Evolutionary conservation across 179 eudicot species (phyloP).

Genomic region (Drosera spatulata): DNA sequence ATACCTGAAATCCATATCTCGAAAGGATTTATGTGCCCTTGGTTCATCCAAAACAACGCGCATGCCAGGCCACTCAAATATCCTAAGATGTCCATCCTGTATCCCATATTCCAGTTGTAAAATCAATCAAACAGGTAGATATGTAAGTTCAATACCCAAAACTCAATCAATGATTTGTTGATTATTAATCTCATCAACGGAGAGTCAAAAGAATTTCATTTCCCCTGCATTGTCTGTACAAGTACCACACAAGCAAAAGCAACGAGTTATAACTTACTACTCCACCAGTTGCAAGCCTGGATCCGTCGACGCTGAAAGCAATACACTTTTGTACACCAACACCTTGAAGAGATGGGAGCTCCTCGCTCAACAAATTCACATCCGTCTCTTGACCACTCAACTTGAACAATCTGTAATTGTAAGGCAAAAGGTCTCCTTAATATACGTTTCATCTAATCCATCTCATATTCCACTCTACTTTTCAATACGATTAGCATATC

Average conservation of each 20-base stretch:
- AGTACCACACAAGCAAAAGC: neutral
- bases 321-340: slow-evolving; percentile 69
- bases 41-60: slow-evolving; percentile 65
- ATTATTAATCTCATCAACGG: too few species aligned
- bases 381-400: slow-evolving; percentile 34
- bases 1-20: slow-evolving; percentile 97
- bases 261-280: slow-evolving; percentile 33
- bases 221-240: neutral
- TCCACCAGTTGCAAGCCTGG: slow-evolving; percentile 83
- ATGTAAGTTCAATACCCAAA: too few species aligned
- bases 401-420: slow-evolving; percentile 52
- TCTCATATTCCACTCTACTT: neutral
- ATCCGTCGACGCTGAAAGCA: slow-evolving; percentile 84
- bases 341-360: slow-evolving; percentile 51
- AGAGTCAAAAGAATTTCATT: too few species aligned
- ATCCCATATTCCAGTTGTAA: slow-evolving; percentile 1
- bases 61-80: slow-evolving; percentile 96
- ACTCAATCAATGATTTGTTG: too few species aligned
- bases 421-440: neutral
- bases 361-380: slow-evolving; percentile 43
- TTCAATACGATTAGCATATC: neutral
- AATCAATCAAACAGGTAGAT: too few species aligned
- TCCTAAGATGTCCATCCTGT: slow-evolving; percentile 89
- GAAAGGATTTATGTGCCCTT: slow-evolving; percentile 87
- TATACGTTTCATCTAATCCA: neutral